These are phyloP conservation scores for Cornus suecica DNA, from an alignment of 148 eudicot species.

Conservation along the genomic window DNA sequence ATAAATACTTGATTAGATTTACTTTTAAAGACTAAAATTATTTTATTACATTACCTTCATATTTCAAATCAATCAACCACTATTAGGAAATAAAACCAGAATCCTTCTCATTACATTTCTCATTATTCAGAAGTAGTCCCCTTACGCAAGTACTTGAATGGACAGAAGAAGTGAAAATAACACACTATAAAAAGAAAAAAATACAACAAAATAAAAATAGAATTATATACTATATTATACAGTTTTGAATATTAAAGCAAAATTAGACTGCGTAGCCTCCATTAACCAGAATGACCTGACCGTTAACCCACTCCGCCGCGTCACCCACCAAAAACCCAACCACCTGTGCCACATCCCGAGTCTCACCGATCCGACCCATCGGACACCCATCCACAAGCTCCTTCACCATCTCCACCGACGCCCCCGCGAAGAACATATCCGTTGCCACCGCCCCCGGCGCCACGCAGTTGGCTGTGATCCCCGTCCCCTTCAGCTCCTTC, in stretches of 20 bases:
- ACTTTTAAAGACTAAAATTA: no score
- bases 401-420: constrained; percentile 22
- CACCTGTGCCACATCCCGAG: constrained; percentile 33
- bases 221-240: constrained; percentile 21
- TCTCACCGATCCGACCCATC: constrained; percentile 30
- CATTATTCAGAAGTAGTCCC: no score
- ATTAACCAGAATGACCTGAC: constrained; percentile 36
- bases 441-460: constrained; percentile 45
- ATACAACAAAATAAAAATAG: no score
- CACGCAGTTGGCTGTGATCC: constrained; percentile 38
- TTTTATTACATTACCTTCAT: no score
- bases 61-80: no score
- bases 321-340: constrained; percentile 42
- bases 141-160: no score
- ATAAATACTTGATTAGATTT: no score
- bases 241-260: no score
- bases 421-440: constrained; percentile 38
- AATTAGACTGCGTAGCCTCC: constrained; percentile 22
- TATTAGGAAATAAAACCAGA: no score
- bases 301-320: constrained; percentile 38
- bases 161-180: no score
- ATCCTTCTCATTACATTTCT: no score
- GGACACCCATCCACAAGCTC: constrained; percentile 19
- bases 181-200: no score
- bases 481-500: constrained; percentile 43